phyloP scores from a whole-genome alignment of 1,284 basidiomycete species.

The Microbotryomycetes sp. region DNA sequence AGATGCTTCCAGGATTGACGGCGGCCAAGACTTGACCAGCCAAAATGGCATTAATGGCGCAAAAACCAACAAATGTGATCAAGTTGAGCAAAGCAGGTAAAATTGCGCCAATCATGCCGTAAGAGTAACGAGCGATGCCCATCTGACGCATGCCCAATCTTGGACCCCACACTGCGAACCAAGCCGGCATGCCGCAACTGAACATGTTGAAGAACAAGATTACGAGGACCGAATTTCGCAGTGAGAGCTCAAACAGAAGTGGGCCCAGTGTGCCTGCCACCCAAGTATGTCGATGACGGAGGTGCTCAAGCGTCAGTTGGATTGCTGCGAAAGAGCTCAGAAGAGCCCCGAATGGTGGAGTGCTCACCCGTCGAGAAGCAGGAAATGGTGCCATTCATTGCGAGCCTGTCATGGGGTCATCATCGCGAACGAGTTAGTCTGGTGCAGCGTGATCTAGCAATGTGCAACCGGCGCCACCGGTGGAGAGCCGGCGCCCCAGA shows the following conservation, averaged over 20 bases:
- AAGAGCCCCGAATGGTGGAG: too few species aligned
- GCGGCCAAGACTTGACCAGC: slow-evolving; percentile 71
- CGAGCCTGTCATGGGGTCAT: slow-evolving; percentile 21
- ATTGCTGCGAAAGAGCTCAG: too few species aligned
- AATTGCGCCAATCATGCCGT: slow-evolving; percentile 61
- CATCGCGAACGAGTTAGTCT: neutral
- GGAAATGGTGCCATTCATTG: slow-evolving; percentile 29
- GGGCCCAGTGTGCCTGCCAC: slow-evolving; percentile 18
- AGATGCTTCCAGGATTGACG: slow-evolving; percentile 54
- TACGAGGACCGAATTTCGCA: slow-evolving; percentile 60
- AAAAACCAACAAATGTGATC: slow-evolving; percentile 56
- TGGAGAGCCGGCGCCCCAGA: neutral
- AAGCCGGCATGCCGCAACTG: slow-evolving; percentile 53
- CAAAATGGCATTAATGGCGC: slow-evolving; percentile 67
- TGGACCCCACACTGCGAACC: slow-evolving; percentile 47
- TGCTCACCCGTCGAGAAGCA: slow-evolving; percentile 29
- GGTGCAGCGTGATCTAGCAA: neutral
- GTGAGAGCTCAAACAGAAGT: slow-evolving; percentile 8
- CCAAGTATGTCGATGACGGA: neutral
- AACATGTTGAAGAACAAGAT: slow-evolving; percentile 71
- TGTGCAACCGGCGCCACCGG: neutral
- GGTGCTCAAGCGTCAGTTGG: too few species aligned
- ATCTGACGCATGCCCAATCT: slow-evolving; percentile 70
- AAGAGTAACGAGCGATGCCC: slow-evolving; percentile 57
- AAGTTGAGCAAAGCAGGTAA: slow-evolving; percentile 61